Evolutionary conservation across 108 stramenopile species (phyloP), one percentile per base, ranked within the genome.

Genomic region (Skeletonema costatum): DNA sequence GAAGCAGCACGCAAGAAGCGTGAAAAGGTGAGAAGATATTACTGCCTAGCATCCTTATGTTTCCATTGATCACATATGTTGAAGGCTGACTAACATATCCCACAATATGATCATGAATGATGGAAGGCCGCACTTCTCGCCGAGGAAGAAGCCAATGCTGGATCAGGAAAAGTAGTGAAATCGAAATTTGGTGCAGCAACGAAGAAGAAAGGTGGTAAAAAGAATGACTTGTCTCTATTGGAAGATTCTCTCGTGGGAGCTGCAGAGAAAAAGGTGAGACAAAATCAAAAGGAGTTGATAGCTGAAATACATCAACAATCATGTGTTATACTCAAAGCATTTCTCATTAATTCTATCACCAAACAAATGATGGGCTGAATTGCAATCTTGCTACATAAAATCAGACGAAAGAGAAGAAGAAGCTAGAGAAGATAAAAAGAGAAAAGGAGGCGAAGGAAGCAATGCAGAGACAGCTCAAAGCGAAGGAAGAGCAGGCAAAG

Each of bases 251-350:
- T 95, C 32, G 87, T 92, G 1, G 77, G 82, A 10, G 87, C 83
- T 48, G 94, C 94, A n/a, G 94, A 95, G 48, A 95, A 95, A 77
- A 92, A 93, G 76, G 44, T 46, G 44, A 46, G 44, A 46, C 44
- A 46, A 46, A 11, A 46, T 11, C 39, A 41, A n/a, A 16, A 46
- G 16, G 16, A n/a, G 44, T 5, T 46, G 44, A n/a, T 5, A n/a
- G 44, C 0, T n/a, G 44, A 46, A 3, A n/a, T 46, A 4, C 2
- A n/a, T 6, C 39, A 11, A 11, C 39, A 41, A 41, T 11, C 9
- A 8, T 41, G 39, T 41, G 11, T 6, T 41, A 1, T 35, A 35
- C 33, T 35, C 33, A 35, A 41, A 10, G 2, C 9, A 41, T 41
- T 11, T 41, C 39, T 11, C 8, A 4, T 1, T 6, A 36, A 41